phyloP scores from a whole-genome alignment of 306 rosid species.

The Rubus parviflorus region DNA sequence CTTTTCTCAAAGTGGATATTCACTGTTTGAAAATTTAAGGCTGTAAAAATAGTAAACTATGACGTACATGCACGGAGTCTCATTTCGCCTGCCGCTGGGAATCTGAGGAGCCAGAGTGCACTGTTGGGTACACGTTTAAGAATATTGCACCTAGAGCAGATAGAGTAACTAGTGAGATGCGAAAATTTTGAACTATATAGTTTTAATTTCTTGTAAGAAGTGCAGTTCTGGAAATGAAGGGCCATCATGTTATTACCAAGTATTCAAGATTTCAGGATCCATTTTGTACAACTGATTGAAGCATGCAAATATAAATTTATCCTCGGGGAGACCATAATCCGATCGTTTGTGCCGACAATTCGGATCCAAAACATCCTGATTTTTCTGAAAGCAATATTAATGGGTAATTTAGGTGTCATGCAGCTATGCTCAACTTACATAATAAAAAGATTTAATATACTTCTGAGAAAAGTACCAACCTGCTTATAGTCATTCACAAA shows the following conservation, averaged over 20 bases:
- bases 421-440: neutral
- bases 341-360: slow-evolving; percentile 79
- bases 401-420: neutral
- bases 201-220: neutral
- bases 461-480: slow-evolving; percentile 43
- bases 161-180: slow-evolving; percentile 23
- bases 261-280: slow-evolving; percentile 93
- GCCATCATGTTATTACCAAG: slow-evolving; percentile 62
- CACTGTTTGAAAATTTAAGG: neutral
- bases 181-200: neutral
- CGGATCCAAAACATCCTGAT: slow-evolving; percentile 81
- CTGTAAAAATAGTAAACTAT: neutral
- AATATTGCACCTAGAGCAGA: slow-evolving; percentile 79
- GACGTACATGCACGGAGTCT: slow-evolving; percentile 80
- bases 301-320: slow-evolving; percentile 90
- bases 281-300: slow-evolving; percentile 97
- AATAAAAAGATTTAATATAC: neutral
- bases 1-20: neutral
- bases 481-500: slow-evolving; percentile 97
- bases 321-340: slow-evolving; percentile 87
- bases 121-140: slow-evolving; percentile 93
- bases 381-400: slow-evolving; percentile 62
- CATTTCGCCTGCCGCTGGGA: slow-evolving; percentile 98
- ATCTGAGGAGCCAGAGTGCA: slow-evolving; percentile 97
- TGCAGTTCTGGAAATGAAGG: slow-evolving; percentile 8